phyloP scores from a whole-genome alignment of 345 rosid species.

The Rhodamnia rubescens region DNA sequence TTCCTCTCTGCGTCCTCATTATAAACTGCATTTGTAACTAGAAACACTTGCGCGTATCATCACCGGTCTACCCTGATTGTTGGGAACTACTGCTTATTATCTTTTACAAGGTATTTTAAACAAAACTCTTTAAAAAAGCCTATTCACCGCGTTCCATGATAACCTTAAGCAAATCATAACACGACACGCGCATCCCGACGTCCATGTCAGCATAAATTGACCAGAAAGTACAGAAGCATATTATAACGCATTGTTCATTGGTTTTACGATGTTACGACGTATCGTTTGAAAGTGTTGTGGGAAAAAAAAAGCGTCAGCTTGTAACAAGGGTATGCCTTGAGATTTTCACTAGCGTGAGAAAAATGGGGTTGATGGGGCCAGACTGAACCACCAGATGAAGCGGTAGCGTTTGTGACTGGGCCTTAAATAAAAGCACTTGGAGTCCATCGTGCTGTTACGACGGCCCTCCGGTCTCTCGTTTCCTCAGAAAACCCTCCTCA shows the following conservation, averaged over 20 bases:
- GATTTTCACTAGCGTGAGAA: no score
- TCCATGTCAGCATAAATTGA: not conserved
- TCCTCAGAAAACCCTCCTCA: not conserved
- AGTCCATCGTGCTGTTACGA: not conserved
- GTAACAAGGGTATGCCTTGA: not conserved
- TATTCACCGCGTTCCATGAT: not conserved
- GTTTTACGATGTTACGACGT: not conserved
- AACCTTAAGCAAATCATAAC: not conserved
- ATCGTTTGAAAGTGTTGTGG: not conserved
- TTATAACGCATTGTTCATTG: not conserved
- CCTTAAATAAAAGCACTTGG: not conserved
- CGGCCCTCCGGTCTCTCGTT: not conserved
- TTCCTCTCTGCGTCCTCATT: no score
- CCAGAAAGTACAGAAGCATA: not conserved
- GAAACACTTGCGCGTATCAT: not conserved
- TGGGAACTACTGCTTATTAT: not conserved
- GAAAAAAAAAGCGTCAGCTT: not conserved
- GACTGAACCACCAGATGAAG: not conserved
- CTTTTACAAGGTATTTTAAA: fast-evolving
- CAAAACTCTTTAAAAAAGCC: not conserved
- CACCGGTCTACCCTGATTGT: fast-evolving
- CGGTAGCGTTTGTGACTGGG: not conserved
- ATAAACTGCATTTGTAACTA: no score
- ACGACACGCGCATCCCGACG: not conserved
- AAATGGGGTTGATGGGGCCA: not conserved